Evolutionary conservation across 108 stramenopile species (phyloP).

Genomic region (Conticribra weissflogii): DNA sequence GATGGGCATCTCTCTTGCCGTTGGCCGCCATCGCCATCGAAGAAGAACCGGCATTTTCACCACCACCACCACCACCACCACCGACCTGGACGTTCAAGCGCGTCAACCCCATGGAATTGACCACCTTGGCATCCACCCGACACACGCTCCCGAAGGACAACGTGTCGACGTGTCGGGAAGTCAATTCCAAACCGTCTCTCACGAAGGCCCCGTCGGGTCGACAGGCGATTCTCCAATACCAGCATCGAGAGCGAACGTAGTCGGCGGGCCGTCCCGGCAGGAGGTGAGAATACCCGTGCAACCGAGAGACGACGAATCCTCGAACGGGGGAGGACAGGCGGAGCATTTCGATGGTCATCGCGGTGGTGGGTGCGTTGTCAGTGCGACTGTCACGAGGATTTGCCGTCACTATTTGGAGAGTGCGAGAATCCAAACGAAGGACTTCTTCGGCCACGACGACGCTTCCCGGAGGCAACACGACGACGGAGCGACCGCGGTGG

Average conservation of each 20-base stretch:
- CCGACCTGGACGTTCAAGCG: conserved; percentile 53
- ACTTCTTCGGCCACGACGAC: conserved; percentile 53
- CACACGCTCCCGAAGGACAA: conserved; percentile 75
- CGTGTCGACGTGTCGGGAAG: conserved; percentile 55
- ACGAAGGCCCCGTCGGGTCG: conserved; percentile 76
- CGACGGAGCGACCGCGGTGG: conserved; percentile 6
- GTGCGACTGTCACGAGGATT: conserved; percentile 1
- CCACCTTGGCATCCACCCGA: conserved; percentile 60
- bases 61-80: background rate
- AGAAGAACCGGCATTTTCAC: too few relatives aligned
- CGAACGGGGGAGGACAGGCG: conserved; percentile 37
- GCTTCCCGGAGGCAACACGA: conserved; percentile 59
- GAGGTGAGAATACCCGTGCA: conserved; percentile 64
- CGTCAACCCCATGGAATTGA: conserved; percentile 79
- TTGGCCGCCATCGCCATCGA: conserved; percentile 1
- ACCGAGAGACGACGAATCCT: conserved; percentile 55
- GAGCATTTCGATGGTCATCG: conserved; percentile 31
- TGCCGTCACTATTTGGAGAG: conserved; percentile 37
- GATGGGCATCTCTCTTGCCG: conserved; percentile 25
- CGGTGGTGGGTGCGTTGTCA: conserved; percentile 1
- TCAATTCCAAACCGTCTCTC: conserved; percentile 79
- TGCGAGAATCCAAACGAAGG: conserved; percentile 44
- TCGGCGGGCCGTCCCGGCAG: conserved; percentile 57
- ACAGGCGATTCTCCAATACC: conserved; percentile 75
- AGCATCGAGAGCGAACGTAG: conserved; percentile 7